phyloP scores from a whole-genome alignment of 768 basidiomycete species.

The Lepiota venenata region DNA sequence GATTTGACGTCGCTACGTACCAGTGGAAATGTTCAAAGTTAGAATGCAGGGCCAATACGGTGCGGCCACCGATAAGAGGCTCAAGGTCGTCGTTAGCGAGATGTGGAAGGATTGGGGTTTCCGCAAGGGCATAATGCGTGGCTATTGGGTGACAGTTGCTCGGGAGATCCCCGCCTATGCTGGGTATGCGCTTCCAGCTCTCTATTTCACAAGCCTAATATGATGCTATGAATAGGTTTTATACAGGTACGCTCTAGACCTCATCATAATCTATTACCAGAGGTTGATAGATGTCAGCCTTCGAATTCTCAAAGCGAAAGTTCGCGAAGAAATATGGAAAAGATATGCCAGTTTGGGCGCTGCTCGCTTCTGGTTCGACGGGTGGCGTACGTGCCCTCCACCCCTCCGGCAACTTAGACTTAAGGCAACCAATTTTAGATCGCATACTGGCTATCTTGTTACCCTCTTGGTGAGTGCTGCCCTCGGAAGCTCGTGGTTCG shows the following conservation, averaged over 20 bases:
- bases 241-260: constrained; percentile 43
- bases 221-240: constrained; percentile 46
- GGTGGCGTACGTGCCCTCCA: constrained; percentile 59
- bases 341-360: constrained; percentile 79
- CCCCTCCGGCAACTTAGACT: background rate
- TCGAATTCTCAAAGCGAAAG: constrained; percentile 84
- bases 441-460: constrained; percentile 92
- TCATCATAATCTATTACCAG: background rate
- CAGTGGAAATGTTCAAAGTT: constrained; percentile 98
- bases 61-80: constrained; percentile 67
- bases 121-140: constrained; percentile 87
- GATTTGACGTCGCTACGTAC: background rate
- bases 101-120: constrained; percentile 91
- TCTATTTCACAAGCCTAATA: background rate
- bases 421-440: constrained; percentile 38
- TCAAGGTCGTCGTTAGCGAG: constrained; percentile 68
- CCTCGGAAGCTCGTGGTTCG: background rate
- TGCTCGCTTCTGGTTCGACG: constrained; percentile 78
- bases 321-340: constrained; percentile 63
- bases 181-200: constrained; percentile 37
- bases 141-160: constrained; percentile 95
- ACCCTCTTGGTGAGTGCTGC: constrained; percentile 66
- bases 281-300: constrained; percentile 43
- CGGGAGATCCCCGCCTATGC: constrained; percentile 97
- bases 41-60: constrained; percentile 98